A percentile compares a stretch with the other conserved stretches of the same genome.
These are phyloP conservation scores for Mycena epipterygia DNA, from an alignment of 768 basidiomycete genomes.

Conservation along the genomic window DNA sequence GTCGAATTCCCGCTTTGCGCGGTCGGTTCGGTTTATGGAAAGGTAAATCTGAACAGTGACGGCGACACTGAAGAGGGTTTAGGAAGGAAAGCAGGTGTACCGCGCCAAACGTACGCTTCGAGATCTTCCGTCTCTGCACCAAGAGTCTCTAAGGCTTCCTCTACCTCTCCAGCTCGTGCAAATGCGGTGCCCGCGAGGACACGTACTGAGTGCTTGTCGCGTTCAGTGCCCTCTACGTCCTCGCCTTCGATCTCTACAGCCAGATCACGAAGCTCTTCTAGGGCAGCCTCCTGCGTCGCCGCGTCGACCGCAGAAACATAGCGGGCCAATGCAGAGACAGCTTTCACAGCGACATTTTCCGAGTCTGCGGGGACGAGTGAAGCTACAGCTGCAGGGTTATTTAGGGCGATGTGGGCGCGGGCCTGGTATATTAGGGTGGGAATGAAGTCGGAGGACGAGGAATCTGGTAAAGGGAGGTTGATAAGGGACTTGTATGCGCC, in stretches of 20 bases:
- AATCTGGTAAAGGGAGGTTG: constrained; percentile 67
- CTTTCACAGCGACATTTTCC: constrained; percentile 78
- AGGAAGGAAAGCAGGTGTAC: background rate
- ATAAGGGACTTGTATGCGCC: constrained; percentile 80
- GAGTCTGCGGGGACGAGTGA: constrained; percentile 68
- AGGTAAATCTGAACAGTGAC: constrained; percentile 89
- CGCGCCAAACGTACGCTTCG: constrained; percentile 83
- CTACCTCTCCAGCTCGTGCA: constrained; percentile 84
- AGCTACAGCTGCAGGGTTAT: constrained; percentile 68
- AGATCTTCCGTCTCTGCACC: constrained; percentile 82
- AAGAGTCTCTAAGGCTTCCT: constrained; percentile 93
- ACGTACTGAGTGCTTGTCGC: constrained; percentile 80
- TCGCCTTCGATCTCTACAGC: constrained; percentile 90
- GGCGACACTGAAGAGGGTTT: constrained; percentile 69
- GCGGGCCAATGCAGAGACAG: constrained; percentile 80
- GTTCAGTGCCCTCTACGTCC: constrained; percentile 74
- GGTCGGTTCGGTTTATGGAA: constrained; percentile 88
- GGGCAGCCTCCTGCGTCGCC: constrained; percentile 64
- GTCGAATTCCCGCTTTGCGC: constrained; percentile 89
- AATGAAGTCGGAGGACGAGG: constrained; percentile 73
- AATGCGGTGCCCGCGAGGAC: constrained; percentile 92
- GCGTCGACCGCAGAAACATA: constrained; percentile 65
- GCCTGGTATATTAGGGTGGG: constrained; percentile 82
- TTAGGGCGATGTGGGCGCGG: constrained; percentile 81
- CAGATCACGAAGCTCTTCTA: constrained; percentile 89